phyloP scores from a whole-genome alignment of 1,284 basidiomycete genomes.

The Cryptococcus neoformans region DNA sequence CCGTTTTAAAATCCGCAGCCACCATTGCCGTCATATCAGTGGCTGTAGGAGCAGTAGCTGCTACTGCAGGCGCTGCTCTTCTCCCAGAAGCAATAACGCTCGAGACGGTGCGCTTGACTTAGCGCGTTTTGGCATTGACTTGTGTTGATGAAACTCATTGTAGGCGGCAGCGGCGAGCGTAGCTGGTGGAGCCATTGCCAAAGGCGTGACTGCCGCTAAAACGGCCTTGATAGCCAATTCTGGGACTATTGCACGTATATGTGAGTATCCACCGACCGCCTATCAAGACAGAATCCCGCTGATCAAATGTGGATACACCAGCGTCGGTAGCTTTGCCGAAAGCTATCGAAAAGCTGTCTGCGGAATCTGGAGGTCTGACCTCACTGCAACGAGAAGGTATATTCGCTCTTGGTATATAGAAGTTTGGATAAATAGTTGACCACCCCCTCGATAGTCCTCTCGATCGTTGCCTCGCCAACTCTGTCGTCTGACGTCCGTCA shows the following conservation, averaged over 20 bases:
- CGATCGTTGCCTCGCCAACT: constrained; percentile 36
- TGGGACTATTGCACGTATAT: constrained; percentile 33
- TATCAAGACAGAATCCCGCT: too few relatives aligned
- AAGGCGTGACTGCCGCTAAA: constrained; percentile 31
- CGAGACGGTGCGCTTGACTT: constrained; percentile 20
- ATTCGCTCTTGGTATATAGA: neutral
- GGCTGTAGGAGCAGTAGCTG: constrained; percentile 35
- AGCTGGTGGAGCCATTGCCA: constrained; percentile 23
- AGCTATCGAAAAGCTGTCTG: constrained; percentile 33
- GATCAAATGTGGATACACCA: constrained; percentile 2
- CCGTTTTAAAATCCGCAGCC: constrained; percentile 39
- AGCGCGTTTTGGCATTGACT: neutral
- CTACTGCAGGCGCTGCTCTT: constrained; percentile 38
- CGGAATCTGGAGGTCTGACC: constrained; percentile 33
- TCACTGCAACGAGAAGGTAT: constrained; percentile 40
- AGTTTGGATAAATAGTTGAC: neutral
- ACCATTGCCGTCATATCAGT: constrained; percentile 41
- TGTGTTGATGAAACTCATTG: too few relatives aligned
- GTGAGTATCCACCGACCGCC: constrained; percentile 13
- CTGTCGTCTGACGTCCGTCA: constrained; percentile 38
- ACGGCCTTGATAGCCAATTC: constrained; percentile 32
- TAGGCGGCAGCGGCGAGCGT: constrained; percentile 18
- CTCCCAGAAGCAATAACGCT: constrained; percentile 29
- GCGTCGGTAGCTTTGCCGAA: constrained; percentile 36
- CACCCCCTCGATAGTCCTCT: constrained; percentile 5